Percentiles rank a stretch among this genome's conserved stretches.
These are phyloP conservation scores for Penicillium canariense DNA, from an alignment of 495 filamentous ascomycete genomes.

Conservation along the genomic window DNA sequence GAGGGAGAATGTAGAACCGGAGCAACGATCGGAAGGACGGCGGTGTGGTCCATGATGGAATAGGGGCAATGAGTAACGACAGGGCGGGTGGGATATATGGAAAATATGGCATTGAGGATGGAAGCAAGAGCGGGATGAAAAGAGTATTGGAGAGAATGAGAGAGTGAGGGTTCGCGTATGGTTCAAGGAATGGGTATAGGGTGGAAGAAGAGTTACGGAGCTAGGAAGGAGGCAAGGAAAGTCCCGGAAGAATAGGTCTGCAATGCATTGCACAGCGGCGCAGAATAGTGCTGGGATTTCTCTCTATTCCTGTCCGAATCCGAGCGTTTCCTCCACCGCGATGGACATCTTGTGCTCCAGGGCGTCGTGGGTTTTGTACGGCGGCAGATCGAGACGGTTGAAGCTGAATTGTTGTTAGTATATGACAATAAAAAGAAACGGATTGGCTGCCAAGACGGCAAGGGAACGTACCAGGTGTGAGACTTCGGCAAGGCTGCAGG, in stretches of 20 bases:
- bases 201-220: conserved; percentile 2
- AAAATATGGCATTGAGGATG: neutral
- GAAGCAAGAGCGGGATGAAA: neutral
- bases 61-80: neutral
- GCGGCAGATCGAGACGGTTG: conserved; percentile 93
- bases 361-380: conserved; percentile 84
- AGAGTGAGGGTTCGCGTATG: neutral
- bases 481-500: conserved; percentile 87
- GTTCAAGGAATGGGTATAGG: neutral
- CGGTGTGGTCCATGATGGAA: neutral
- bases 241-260: conserved; percentile 1
- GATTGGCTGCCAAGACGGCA: no score
- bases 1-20: neutral
- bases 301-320: conserved; percentile 92
- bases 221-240: neutral
- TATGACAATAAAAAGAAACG: neutral
- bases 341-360: conserved; percentile 88
- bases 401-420: conserved; percentile 58
- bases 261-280: conserved; percentile 5
- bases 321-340: conserved; percentile 97
- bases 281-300: neutral
- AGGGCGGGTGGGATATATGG: neutral
- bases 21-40: conserved; percentile 1
- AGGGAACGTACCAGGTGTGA: conserved; percentile 86
- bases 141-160: conserved; percentile 1